Percentiles rank a stretch among this genome's conserved stretches.
Evolutionary conservation across 1,139 yeast genomes (phyloP).

Genomic region (Debaryomyces coudertii): DNA sequence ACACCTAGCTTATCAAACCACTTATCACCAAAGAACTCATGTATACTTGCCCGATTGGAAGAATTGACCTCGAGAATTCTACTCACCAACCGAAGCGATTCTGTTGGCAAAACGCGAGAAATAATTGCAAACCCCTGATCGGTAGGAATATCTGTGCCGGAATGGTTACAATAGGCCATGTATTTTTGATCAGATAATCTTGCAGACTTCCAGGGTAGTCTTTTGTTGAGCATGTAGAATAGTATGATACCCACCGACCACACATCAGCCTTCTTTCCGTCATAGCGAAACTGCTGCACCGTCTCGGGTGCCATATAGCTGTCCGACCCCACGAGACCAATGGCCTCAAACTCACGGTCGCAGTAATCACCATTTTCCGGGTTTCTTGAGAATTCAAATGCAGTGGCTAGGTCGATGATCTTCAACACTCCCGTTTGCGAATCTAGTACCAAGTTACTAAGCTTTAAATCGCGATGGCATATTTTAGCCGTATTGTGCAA

Average conservation of each 20-base stretch:
- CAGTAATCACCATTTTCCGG: conserved; percentile 10
- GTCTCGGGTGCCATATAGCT: conserved; percentile 54
- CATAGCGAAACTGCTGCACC: conserved; percentile 35
- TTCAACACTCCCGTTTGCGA: conserved; percentile 28
- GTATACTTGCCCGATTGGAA: conserved; percentile 18
- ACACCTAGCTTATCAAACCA: conserved; percentile 21
- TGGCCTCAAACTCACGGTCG: conserved; percentile 19
- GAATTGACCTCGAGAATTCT: conserved; percentile 23
- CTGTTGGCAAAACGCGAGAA: neutral
- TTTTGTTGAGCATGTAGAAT: conserved; percentile 30
- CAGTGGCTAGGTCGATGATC: conserved; percentile 45
- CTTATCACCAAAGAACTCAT: conserved; percentile 15
- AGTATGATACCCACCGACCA: conserved; percentile 56
- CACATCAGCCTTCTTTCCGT: conserved; percentile 45
- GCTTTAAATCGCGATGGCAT: conserved; percentile 49
- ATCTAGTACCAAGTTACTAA: conserved; percentile 40
- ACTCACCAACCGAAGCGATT: conserved; percentile 14
- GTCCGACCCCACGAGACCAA: conserved; percentile 56
- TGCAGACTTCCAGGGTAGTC: conserved; percentile 45
- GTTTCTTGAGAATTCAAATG: conserved; percentile 18
- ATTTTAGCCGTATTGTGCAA: conserved; percentile 31
- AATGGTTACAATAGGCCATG: conserved; percentile 13
- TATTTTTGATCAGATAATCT: conserved; percentile 22
- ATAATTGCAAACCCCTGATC: conserved; percentile 1
- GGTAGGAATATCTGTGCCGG: neutral